Conservation (phyloP, 139 green algal species). For the Chlamydomonas sp. region DNA sequence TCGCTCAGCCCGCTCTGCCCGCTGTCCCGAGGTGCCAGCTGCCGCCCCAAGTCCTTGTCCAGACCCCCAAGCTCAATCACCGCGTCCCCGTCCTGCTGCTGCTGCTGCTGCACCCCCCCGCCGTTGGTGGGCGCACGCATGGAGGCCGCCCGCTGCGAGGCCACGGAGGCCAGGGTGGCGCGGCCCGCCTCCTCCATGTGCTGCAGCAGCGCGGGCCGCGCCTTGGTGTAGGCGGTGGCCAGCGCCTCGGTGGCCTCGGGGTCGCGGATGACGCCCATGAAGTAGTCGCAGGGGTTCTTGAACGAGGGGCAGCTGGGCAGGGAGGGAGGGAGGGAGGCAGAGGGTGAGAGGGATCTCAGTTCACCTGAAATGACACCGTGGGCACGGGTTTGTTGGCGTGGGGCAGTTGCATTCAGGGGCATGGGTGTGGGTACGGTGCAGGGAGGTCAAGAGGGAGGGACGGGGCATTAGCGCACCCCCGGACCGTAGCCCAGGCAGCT, state of each 20-base stretch:
- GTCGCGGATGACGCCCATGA: conserved; percentile 35
- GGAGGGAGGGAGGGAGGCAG: background rate
- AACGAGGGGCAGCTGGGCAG: conserved; percentile 59
- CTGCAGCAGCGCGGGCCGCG: background rate
- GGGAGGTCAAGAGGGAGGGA: too few species aligned
- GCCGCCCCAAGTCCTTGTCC: background rate
- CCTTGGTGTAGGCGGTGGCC: conserved; percentile 3
- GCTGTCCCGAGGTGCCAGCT: background rate
- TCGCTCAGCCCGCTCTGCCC: background rate
- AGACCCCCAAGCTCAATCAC: background rate
- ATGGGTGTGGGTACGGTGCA: too few species aligned
- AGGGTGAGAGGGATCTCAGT: conserved; percentile 3
- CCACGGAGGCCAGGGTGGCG: too few species aligned
- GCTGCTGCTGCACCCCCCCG: background rate
- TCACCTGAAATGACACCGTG: too few species aligned
- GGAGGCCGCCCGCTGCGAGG: too few species aligned
- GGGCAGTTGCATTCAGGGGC: too few species aligned
- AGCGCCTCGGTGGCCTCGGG: conserved; percentile 3
- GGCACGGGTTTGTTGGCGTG: too few species aligned
- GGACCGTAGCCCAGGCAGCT: too few species aligned
- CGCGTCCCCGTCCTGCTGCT: background rate
- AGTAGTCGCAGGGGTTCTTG: conserved; percentile 75
- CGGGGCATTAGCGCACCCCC: too few species aligned
- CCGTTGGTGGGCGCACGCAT: too few species aligned
- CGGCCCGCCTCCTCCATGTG: background rate